These are phyloP conservation scores for Fraxinus excelsior DNA, from an alignment of 257 asterid species.

Conservation along the genomic window DNA sequence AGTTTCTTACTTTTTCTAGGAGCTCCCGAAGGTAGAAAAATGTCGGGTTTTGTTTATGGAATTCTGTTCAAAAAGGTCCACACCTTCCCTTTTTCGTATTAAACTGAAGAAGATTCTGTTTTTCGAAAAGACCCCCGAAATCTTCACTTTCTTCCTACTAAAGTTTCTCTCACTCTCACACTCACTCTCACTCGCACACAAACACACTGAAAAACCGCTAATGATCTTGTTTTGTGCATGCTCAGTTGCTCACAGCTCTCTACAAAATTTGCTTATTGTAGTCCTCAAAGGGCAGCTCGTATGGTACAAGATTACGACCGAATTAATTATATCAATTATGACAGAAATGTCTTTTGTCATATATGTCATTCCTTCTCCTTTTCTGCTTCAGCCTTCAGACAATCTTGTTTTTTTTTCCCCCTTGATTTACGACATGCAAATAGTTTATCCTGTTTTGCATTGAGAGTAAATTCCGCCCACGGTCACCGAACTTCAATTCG, in stretches of 20 bases:
- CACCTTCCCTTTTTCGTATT: background rate
- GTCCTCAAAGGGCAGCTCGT: background rate
- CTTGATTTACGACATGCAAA: background rate
- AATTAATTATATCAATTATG: too few relatives aligned
- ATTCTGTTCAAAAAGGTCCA: conserved; percentile 13
- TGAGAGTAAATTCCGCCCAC: background rate
- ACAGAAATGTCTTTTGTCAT: too few relatives aligned
- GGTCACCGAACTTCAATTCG: too few relatives aligned
- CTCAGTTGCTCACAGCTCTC: background rate
- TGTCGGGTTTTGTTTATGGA: conserved; percentile 11
- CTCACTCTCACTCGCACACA: background rate
- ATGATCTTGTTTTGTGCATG: background rate
- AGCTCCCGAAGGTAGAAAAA: conserved; percentile 17
- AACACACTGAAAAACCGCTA: background rate
- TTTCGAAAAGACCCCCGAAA: background rate
- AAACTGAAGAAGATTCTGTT: background rate
- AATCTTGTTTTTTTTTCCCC: background rate
- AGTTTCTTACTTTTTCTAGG: conserved; percentile 25
- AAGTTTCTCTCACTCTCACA: background rate
- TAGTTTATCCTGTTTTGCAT: background rate
- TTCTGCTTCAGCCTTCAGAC: background rate
- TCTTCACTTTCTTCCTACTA: background rate
- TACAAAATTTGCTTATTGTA: too few relatives aligned
- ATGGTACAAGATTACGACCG: background rate
- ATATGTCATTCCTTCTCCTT: too few relatives aligned